Conservation (phyloP, 345 rosid genomes). For the Brassica nigra region DNA sequence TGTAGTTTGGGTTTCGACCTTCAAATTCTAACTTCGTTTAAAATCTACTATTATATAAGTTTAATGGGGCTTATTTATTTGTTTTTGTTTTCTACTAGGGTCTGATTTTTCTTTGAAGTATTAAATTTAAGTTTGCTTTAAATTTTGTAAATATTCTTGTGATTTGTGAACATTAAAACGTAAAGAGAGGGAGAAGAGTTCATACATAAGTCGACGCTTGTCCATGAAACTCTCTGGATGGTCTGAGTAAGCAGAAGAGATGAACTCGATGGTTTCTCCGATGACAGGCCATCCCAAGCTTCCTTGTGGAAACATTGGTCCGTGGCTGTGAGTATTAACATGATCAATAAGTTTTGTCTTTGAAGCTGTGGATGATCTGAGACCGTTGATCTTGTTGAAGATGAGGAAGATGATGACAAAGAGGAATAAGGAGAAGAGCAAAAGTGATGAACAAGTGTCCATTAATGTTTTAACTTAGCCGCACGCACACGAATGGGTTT, state of each 20-base stretch:
- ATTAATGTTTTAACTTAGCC: conserved; percentile 23
- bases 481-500: conserved; percentile 42
- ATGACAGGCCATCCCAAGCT: conserved; percentile 84
- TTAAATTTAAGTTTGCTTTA: not conserved
- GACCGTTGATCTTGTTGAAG: conserved; percentile 40
- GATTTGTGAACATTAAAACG: not conserved
- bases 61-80: too few species aligned
- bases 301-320: conserved; percentile 58
- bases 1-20: not conserved
- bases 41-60: too few species aligned
- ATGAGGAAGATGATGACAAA: conserved; percentile 37
- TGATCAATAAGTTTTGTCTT: conserved; percentile 21
- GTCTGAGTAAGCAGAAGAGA: conserved; percentile 80
- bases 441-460: conserved; percentile 48
- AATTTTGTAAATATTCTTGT: not conserved
- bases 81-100: too few species aligned
- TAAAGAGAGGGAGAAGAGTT: not conserved
- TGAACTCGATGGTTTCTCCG: conserved; percentile 90
- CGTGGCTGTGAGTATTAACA: conserved; percentile 5
- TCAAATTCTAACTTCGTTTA: too few species aligned
- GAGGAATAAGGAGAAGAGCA: conserved; percentile 36
- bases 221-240: conserved; percentile 89
- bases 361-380: conserved; percentile 23
- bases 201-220: conserved; percentile 72
- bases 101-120: not conserved